Conservation (phyloP, 306 rosid genomes). For the Cyamopsis tetragonoloba region DNA sequence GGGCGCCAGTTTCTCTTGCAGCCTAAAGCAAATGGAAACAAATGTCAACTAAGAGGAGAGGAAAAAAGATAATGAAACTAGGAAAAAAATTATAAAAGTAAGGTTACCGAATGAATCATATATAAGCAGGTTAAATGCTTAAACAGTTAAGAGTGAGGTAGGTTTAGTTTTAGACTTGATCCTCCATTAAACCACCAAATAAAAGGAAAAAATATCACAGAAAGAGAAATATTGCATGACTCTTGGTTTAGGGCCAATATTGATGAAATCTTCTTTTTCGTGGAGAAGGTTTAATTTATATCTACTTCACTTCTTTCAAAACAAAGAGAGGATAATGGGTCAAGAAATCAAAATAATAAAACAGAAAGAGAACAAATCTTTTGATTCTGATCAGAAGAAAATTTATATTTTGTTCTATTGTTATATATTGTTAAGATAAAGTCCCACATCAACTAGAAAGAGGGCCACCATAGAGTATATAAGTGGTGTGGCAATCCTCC, state of each 20-base stretch:
- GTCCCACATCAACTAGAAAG: too few species aligned
- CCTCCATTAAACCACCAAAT: not conserved
- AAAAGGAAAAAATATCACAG: not conserved
- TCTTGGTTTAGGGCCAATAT: not conserved
- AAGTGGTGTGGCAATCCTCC: too few species aligned
- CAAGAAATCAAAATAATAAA: constrained; percentile 17
- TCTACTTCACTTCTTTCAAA: constrained; percentile 18
- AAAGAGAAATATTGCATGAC: constrained; percentile 4
- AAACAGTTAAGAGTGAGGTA: constrained; percentile 7
- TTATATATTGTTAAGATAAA: too few species aligned
- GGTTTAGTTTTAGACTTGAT: not conserved
- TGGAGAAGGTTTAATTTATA: not conserved
- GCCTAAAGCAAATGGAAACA: constrained; percentile 51
- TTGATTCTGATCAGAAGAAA: constrained; percentile 3
- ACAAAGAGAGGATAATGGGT: not conserved
- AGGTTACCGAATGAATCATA: constrained; percentile 3
- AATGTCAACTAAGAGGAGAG: constrained; percentile 1
- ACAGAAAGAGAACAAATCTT: constrained; percentile 10
- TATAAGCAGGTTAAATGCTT: constrained; percentile 6
- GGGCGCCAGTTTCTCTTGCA: constrained; percentile 86
- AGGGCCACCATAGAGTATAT: too few species aligned
- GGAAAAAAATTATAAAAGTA: constrained; percentile 6
- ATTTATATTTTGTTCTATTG: not conserved
- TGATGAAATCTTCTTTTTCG: constrained; percentile 8
- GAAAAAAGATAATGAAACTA: constrained; percentile 12